Conservation (phyloP, 1,284 basidiomycete species). For the Leccinum solheimii region DNA sequence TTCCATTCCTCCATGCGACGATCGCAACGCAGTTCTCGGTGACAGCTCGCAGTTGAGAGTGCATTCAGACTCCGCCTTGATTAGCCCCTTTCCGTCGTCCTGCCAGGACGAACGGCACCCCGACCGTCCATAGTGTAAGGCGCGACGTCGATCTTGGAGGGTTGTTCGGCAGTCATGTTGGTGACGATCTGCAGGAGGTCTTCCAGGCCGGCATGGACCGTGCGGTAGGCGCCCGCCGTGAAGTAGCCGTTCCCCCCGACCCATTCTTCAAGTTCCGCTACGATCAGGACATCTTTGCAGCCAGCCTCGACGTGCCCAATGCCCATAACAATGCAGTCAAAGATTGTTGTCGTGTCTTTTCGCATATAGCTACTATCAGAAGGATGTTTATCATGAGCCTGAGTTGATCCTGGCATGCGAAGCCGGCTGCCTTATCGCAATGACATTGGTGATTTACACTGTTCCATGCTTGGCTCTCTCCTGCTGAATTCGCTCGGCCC, state of each 20-base stretch:
- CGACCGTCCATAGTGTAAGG: constrained; percentile 54
- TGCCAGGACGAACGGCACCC: constrained; percentile 47
- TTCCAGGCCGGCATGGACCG: constrained; percentile 54
- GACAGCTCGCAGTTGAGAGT: constrained; percentile 43
- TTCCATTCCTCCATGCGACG: constrained; percentile 44
- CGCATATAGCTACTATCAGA: not conserved
- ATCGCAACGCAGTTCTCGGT: constrained; percentile 39
- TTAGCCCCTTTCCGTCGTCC: constrained; percentile 70
- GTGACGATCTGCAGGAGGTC: constrained; percentile 57
- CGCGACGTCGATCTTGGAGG: constrained; percentile 53
- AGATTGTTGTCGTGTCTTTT: constrained; percentile 26
- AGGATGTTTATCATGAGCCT: constrained; percentile 1
- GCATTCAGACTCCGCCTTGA: constrained; percentile 53
- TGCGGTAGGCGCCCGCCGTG: constrained; percentile 67
- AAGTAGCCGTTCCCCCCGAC: constrained; percentile 66
- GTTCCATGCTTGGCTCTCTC: not conserved
- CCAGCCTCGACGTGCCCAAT: constrained; percentile 64
- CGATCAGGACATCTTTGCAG: constrained; percentile 56
- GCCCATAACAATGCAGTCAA: constrained; percentile 63
- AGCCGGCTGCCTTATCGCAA: not conserved
- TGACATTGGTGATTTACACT: not conserved
- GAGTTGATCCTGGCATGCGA: no score
- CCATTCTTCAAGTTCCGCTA: constrained; percentile 50
- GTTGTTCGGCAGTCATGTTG: constrained; percentile 46
- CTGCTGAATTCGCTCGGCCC: not conserved